Conservation (phyloP, 331 rosid genomes). For the Pyracantha coccinea region DNA sequence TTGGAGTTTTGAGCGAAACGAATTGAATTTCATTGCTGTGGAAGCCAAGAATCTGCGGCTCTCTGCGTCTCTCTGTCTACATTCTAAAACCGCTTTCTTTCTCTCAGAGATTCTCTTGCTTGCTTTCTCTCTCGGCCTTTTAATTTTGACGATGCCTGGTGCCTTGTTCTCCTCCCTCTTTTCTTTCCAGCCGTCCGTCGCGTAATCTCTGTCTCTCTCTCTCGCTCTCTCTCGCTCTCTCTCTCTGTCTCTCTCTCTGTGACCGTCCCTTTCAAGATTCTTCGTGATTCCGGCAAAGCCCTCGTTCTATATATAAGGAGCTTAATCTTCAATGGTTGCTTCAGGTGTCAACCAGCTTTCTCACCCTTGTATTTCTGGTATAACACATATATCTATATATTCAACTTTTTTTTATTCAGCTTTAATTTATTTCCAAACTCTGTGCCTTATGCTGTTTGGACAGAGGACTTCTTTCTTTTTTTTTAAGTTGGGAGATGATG, state of each 20-base stretch:
- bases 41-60: slow-evolving; percentile 81
- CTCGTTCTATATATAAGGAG: slow-evolving; percentile 20
- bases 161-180: slow-evolving; percentile 34
- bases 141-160: slow-evolving; percentile 50
- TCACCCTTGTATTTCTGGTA: slow-evolving; percentile 88
- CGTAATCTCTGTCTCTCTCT: slow-evolving; percentile 10
- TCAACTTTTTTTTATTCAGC: not conserved
- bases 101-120: slow-evolving; percentile 32
- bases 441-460: not conserved
- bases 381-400: not conserved
- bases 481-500: slow-evolving; percentile 4
- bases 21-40: slow-evolving; percentile 47
- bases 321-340: slow-evolving; percentile 40
- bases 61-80: not conserved
- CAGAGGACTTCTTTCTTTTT: too few species aligned
- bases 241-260: slow-evolving; percentile 12
- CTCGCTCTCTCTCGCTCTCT: slow-evolving; percentile 22
- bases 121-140: slow-evolving; percentile 11
- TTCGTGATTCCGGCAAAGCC: slow-evolving; percentile 21
- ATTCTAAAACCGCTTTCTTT: slow-evolving; percentile 34
- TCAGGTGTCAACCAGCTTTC: slow-evolving; percentile 66
- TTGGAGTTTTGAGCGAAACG: not conserved
- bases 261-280: slow-evolving; percentile 24
- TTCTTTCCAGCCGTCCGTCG: slow-evolving; percentile 25
- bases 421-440: not conserved